Base-by-base conservation (phyloP, 176 grass and related monocot genomes). In the Oryza glumipatula region DNA sequence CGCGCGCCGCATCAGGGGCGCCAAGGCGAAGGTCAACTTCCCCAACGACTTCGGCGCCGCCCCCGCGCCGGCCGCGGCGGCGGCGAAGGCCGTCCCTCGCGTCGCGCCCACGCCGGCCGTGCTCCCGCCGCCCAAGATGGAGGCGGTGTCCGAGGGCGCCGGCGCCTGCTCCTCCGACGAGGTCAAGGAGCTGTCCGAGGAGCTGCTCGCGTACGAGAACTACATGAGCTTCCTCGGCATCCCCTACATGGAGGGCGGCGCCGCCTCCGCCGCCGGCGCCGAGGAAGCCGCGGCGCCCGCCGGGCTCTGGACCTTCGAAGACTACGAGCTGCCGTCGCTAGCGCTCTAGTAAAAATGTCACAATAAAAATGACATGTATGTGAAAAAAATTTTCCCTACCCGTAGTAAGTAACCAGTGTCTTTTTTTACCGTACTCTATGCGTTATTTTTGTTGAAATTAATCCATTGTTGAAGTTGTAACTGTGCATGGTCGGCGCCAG, bases 21-120 rank as follows among this genome's bases (percentile, higher is more conserved):
- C 92, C 86, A 98, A 98, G 77, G 96, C 96, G 3, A 98, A 98
- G 89, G 83, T 98, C 67, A 98, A 98, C 85, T 98, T 98, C 91
- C 87, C 96, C 81, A 90, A 84, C 46, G 87, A 98, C 35, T 9
- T n/a, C 12, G 4, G 54, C 5, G 24, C 11, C 17, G 68, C 52
- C 0, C 17, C 14, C 28, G 35, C 77, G 6, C 8, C 84, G 19
- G 51, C 1, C 30, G 30, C 39, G 17, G 72, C 1, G 4, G 3
- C 23, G 26, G 3, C 24, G 24, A 4, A 70, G 6, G 46, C 6
- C 2, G 7, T 11, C 77, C 10, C 1, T 22, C 0, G 3, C 74
- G 0, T 13, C 5, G 52, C 76, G 0, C 70, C 32, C 16, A 22
- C 58, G 4, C 12, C 65, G 47, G 75, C 71, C 1, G 68, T 44